Percentiles rank a stretch among this genome's conserved stretches.
phyloP scores from a whole-genome alignment of 2,329 filamentous ascomycete genomes.

The Fusarium nematophilum region DNA sequence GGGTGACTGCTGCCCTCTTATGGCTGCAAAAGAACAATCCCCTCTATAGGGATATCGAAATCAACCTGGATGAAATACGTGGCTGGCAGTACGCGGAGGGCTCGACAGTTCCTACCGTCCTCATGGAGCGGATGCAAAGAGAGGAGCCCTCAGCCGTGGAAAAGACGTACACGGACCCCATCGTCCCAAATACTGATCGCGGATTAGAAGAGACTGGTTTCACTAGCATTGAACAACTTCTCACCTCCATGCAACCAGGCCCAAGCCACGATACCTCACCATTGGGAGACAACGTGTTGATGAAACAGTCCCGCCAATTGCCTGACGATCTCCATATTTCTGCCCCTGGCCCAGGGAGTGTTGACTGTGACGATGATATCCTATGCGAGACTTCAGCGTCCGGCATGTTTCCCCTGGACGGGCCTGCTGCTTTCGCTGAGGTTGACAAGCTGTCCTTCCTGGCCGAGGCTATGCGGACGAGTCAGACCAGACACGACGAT shows the following conservation, averaged over 20 bases:
- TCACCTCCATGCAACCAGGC: neutral
- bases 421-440: neutral
- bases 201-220: neutral
- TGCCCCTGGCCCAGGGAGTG: too few species aligned
- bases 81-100: slow-evolving; percentile 6
- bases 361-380: neutral
- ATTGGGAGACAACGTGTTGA: neutral
- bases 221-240: slow-evolving; percentile 1
- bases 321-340: too few species aligned
- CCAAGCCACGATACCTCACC: neutral
- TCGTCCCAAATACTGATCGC: slow-evolving; percentile 9
- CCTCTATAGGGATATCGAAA: slow-evolving; percentile 3
- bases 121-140: slow-evolving; percentile 5
- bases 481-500: neutral
- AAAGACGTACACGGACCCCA: slow-evolving; percentile 1
- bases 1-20: neutral
- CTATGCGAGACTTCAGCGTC: neutral
- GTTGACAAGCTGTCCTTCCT: slow-evolving; percentile 5
- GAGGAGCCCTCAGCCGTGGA: neutral
- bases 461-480: neutral
- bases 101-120: neutral
- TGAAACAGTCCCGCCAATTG: neutral
- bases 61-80: slow-evolving; percentile 7
- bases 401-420: slow-evolving; percentile 9
- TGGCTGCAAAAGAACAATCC: slow-evolving; percentile 13